These are phyloP conservation scores for Parastagonospora avenae DNA, from an alignment of 2,329 filamentous ascomycete genomes.

Conservation along the genomic window DNA sequence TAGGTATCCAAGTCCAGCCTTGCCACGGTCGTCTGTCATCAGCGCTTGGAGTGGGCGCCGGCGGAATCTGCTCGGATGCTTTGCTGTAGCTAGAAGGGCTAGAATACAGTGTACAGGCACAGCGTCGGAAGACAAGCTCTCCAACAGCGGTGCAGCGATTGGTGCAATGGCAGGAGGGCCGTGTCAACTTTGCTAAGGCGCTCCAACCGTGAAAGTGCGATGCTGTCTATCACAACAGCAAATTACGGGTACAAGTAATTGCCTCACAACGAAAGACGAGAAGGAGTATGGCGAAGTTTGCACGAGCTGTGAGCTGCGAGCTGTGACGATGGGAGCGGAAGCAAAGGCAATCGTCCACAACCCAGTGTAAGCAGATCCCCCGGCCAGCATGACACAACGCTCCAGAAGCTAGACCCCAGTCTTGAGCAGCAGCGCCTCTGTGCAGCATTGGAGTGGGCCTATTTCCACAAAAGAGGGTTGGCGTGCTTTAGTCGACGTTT, in stretches of 20 bases:
- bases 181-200: not conserved
- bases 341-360: slow-evolving; percentile 1
- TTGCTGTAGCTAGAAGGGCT: slow-evolving; percentile 22
- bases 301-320: slow-evolving; percentile 16
- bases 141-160: slow-evolving; percentile 26
- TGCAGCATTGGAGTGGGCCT: slow-evolving; percentile 21
- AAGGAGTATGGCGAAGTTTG: slow-evolving; percentile 4
- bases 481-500: slow-evolving; percentile 9
- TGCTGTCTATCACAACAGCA: not conserved
- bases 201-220: slow-evolving; percentile 1
- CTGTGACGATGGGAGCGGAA: slow-evolving; percentile 11
- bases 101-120: slow-evolving; percentile 35
- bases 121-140: slow-evolving; percentile 31
- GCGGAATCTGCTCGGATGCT: slow-evolving; percentile 21
- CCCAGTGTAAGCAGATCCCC: slow-evolving; percentile 37
- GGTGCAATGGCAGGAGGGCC: slow-evolving; percentile 20
- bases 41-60: slow-evolving; percentile 20
- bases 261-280: not conserved
- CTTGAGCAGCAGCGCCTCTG: slow-evolving; percentile 16
- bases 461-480: too few species aligned
- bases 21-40: slow-evolving; percentile 14
- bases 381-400: slow-evolving; percentile 35
- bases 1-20: slow-evolving; percentile 15
- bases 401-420: slow-evolving; percentile 21
- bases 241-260: not conserved